Percentiles rank a stretch among this genome's conserved stretches.
phyloP scores from a whole-genome alignment of 2,329 filamentous ascomycete species.

The Orbilia oligospora region DNA sequence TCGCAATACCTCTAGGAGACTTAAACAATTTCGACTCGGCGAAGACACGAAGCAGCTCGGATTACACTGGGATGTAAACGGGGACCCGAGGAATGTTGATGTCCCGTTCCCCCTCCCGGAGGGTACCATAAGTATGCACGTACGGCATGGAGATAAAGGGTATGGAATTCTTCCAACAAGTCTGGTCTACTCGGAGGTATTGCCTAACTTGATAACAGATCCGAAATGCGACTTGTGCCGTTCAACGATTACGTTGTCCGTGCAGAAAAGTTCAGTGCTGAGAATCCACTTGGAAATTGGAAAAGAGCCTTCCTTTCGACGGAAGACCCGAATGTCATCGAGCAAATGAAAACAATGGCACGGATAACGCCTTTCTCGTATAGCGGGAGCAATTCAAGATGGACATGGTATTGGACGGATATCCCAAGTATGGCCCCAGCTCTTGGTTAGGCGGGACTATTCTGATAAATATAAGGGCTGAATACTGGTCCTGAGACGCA shows the following conservation, averaged over 20 bases:
- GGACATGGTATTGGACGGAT: slow-evolving; percentile 63
- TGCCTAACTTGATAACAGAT: slow-evolving; percentile 23
- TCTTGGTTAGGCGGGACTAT: not conserved
- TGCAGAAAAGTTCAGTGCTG: slow-evolving; percentile 58
- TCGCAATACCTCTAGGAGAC: slow-evolving; percentile 42
- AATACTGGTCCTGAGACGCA: slow-evolving; percentile 62
- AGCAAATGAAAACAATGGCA: slow-evolving; percentile 60
- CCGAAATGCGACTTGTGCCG: slow-evolving; percentile 61
- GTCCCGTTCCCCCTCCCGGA: slow-evolving; percentile 62
- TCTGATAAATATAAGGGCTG: slow-evolving; percentile 45
- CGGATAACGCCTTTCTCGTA: slow-evolving; percentile 53
- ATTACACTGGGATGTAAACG: slow-evolving; percentile 42
- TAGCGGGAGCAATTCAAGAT: slow-evolving; percentile 56
- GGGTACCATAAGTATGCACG: slow-evolving; percentile 63
- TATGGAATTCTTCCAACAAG: slow-evolving; percentile 5
- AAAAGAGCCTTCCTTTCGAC: slow-evolving; percentile 62
- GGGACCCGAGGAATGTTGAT: slow-evolving; percentile 37
- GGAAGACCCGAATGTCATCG: slow-evolving; percentile 61
- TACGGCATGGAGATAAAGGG: slow-evolving; percentile 62
- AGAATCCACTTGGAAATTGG: slow-evolving; percentile 60
- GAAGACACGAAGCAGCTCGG: slow-evolving; percentile 44
- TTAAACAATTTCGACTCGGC: slow-evolving; percentile 51
- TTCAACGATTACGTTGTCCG: slow-evolving; percentile 60
- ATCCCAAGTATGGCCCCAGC: slow-evolving; percentile 60
- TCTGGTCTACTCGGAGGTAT: not conserved